Evolutionary conservation across 106 monocot species (phyloP).

Genomic region (Posidonia australis): DNA sequence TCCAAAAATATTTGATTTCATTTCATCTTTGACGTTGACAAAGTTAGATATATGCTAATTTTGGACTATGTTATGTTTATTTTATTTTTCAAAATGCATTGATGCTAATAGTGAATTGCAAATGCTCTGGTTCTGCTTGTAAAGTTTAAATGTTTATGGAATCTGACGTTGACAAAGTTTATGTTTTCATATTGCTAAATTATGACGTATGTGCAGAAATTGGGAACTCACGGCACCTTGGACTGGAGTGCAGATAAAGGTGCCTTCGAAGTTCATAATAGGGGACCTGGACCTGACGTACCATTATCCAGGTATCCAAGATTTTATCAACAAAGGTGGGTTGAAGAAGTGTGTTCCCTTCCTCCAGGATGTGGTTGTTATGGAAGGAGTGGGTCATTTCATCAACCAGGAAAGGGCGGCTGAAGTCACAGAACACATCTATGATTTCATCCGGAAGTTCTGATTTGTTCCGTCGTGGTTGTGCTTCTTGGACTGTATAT

Average conservation of each 20-base stretch:
- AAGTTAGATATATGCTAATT: no score
- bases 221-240: constrained; percentile 18
- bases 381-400: constrained; percentile 19
- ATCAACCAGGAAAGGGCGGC: constrained; percentile 7
- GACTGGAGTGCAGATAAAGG: constrained; percentile 11
- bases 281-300: constrained; percentile 19
- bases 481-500: no score
- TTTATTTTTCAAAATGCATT: no score
- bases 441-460: constrained; percentile 12
- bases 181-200: neutral
- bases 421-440: constrained; percentile 10
- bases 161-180: no score
- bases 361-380: constrained; percentile 17
- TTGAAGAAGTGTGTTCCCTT: constrained; percentile 11
- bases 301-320: constrained; percentile 12
- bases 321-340: constrained; percentile 15
- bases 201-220: constrained; percentile 2
- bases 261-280: constrained; percentile 19
- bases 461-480: no score
- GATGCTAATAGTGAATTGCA: no score
- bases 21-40: no score
- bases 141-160: no score
- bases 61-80: no score
- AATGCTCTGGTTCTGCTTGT: no score
- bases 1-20: no score